Percentiles rank a stretch among this genome's conserved stretches.
Conservation (phyloP, 139 green algal genomes). For the Chlorella ohadii region DNA sequence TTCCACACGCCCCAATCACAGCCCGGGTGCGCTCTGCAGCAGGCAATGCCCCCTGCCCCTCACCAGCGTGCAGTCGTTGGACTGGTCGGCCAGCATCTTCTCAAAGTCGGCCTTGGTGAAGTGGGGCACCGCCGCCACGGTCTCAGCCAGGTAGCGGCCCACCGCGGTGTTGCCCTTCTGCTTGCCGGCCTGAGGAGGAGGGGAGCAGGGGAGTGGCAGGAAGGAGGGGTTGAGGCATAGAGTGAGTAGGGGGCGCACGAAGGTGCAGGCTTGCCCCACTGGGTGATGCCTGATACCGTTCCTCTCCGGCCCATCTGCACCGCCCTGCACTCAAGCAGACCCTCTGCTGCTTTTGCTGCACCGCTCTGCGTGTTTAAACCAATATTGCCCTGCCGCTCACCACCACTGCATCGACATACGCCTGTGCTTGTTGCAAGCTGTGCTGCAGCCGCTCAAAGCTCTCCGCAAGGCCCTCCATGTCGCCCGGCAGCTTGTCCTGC, state of each 20-base stretch:
- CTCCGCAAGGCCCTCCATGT: constrained; percentile 78
- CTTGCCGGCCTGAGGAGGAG: constrained; percentile 62
- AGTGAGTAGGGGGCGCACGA: neutral
- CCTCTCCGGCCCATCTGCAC: no score
- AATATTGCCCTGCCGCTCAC: no score
- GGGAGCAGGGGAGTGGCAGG: neutral
- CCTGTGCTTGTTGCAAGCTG: constrained; percentile 65
- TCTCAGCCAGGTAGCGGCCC: constrained; percentile 90
- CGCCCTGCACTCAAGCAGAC: no score
- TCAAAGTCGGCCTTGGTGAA: constrained; percentile 83
- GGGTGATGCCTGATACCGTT: no score
- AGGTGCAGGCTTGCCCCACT: no score
- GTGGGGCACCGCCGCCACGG: constrained; percentile 82
- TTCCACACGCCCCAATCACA: no score
- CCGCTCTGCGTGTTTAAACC: no score
- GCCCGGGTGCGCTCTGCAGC: no score
- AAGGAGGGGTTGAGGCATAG: neutral
- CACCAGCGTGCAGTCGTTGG: constrained; percentile 35
- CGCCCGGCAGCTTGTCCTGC: constrained; percentile 42
- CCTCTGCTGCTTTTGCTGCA: no score
- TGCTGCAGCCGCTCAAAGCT: constrained; percentile 70
- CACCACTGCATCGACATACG: constrained; percentile 89
- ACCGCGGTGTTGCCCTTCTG: constrained; percentile 69
- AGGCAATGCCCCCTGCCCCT: no score
- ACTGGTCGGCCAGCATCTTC: constrained; percentile 81